Evolutionary conservation across 257 asterid species (phyloP).

Genomic region (Capsicum rhomboideum): DNA sequence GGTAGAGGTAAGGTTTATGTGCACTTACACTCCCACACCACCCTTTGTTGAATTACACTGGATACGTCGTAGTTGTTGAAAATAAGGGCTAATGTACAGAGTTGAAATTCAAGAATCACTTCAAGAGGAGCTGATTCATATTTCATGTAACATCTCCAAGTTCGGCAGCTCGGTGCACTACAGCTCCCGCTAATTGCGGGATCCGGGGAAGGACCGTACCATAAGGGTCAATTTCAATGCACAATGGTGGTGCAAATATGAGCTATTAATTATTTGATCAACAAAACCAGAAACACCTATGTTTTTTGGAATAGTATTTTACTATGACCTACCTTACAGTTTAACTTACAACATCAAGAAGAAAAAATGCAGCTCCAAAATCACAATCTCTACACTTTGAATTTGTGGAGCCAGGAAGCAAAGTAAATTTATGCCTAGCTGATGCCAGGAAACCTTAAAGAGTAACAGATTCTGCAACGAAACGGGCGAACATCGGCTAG

Average conservation of each 20-base stretch:
- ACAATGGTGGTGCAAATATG: background rate
- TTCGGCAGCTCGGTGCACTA: background rate
- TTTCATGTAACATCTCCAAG: background rate
- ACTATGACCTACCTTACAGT: background rate
- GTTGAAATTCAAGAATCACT: background rate
- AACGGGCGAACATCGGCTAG: background rate
- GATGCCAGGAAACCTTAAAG: background rate
- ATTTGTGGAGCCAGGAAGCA: background rate
- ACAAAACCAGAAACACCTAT: background rate
- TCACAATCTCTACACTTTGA: background rate
- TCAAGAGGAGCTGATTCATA: background rate
- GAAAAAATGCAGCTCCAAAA: background rate
- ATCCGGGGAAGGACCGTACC: too few species aligned
- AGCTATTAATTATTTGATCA: background rate
- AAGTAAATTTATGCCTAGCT: background rate
- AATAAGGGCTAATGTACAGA: background rate
- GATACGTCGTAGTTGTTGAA: too few species aligned
- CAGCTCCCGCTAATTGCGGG: too few species aligned
- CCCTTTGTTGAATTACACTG: too few species aligned
- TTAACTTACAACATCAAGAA: background rate
- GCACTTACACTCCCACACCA: too few species aligned
- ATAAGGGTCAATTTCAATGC: background rate
- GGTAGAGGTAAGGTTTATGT: too few species aligned
- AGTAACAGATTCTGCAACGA: background rate
- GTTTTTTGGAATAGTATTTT: background rate